phyloP scores from a whole-genome alignment of 768 basidiomycete genomes.

The Russula compacta region DNA sequence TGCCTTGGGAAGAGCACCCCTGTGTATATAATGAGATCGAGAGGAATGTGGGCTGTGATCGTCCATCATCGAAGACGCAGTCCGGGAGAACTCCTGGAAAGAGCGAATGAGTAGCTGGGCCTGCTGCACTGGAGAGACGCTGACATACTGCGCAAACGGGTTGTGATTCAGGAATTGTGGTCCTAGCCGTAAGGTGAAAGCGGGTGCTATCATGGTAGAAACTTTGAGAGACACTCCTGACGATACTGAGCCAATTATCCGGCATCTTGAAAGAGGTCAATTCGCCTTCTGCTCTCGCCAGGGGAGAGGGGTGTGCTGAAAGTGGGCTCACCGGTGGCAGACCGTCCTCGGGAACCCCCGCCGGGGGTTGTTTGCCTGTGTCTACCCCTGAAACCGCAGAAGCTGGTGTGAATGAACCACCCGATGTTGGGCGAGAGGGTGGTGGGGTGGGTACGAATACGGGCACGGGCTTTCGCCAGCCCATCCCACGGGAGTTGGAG shows the following conservation, averaged over 20 bases:
- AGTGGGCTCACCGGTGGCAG: slow-evolving; percentile 7
- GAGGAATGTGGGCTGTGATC: neutral
- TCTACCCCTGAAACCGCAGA: neutral
- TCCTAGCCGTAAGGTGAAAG: neutral
- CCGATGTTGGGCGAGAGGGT: slow-evolving; percentile 10
- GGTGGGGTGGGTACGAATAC: slow-evolving; percentile 18
- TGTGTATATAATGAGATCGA: neutral
- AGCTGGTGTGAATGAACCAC: slow-evolving; percentile 8
- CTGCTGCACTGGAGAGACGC: neutral
- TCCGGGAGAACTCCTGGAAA: slow-evolving; percentile 1
- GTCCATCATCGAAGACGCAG: slow-evolving; percentile 1
- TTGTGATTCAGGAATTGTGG: neutral
- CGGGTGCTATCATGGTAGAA: neutral
- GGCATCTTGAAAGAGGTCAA: slow-evolving; percentile 4
- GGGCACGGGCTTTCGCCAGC: slow-evolving; percentile 21
- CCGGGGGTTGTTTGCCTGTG: neutral
- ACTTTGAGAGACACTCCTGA: slow-evolving; percentile 1
- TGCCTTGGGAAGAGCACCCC: slow-evolving; percentile 8
- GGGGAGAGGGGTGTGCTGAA: neutral
- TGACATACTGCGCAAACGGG: neutral
- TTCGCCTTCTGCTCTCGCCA: neutral
- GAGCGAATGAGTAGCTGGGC: neutral
- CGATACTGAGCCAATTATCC: slow-evolving; percentile 11
- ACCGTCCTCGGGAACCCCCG: neutral
- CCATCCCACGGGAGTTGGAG: slow-evolving; percentile 11